These are phyloP conservation scores for Termitomyces sp. DNA, from an alignment of 768 basidiomycete species.

Conservation along the genomic window DNA sequence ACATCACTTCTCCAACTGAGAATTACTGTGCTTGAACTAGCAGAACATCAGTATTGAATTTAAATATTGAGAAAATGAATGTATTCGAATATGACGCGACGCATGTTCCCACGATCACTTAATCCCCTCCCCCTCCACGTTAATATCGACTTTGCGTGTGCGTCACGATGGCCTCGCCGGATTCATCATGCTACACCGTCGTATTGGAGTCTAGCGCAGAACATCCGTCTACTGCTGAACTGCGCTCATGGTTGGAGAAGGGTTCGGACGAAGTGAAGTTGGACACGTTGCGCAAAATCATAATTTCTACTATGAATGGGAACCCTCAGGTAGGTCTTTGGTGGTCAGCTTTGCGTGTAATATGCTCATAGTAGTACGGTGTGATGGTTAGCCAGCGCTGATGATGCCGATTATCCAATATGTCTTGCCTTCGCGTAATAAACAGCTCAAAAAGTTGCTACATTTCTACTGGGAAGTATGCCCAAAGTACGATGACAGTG, in stretches of 20 bases:
- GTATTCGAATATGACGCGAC: slow-evolving; percentile 1
- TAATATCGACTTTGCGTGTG: slow-evolving; percentile 10
- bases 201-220: slow-evolving; percentile 71
- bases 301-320: slow-evolving; percentile 91
- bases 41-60: too few relatives aligned
- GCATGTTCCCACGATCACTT: slow-evolving; percentile 14
- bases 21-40: too few relatives aligned
- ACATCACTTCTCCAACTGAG: too few relatives aligned
- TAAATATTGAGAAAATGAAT: neutral
- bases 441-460: slow-evolving; percentile 93
- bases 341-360: neutral
- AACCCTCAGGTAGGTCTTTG: slow-evolving; percentile 69
- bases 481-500: slow-evolving; percentile 94
- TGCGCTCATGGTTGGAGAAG: slow-evolving; percentile 83
- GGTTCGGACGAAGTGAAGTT: slow-evolving; percentile 96
- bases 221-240: slow-evolving; percentile 74
- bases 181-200: slow-evolving; percentile 72
- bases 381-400: slow-evolving; percentile 60
- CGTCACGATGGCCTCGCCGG: slow-evolving; percentile 34
- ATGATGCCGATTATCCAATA: slow-evolving; percentile 99
- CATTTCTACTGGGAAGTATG: slow-evolving; percentile 98
- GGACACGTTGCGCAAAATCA: slow-evolving; percentile 92
- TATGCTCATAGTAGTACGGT: neutral
- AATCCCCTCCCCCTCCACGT: slow-evolving; percentile 6
- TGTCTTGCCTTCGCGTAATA: slow-evolving; percentile 92